A percentile compares a stretch with the other conserved stretches of the same genome.
These are phyloP conservation scores for Auricularia sp. DNA, from an alignment of 768 basidiomycete species.

Conservation along the genomic window DNA sequence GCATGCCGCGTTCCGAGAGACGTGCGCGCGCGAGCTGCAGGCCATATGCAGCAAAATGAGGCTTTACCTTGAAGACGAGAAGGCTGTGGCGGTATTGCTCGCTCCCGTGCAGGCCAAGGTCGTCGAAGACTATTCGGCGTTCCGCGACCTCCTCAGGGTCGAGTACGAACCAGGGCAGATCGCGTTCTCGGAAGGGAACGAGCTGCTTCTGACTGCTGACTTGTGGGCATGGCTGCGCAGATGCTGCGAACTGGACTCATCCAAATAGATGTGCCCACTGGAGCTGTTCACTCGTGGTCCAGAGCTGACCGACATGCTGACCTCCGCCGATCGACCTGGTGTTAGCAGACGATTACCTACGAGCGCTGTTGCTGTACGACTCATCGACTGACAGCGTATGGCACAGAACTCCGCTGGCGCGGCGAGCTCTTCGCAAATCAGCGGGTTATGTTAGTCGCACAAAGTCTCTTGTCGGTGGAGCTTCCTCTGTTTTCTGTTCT, in stretches of 20 bases:
- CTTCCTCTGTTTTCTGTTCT: too few relatives aligned
- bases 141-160: conserved; percentile 48
- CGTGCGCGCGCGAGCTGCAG: conserved; percentile 47
- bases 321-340: background rate
- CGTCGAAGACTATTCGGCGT: conserved; percentile 63
- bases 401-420: too few relatives aligned
- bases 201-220: background rate
- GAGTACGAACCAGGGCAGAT: conserved; percentile 21
- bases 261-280: background rate
- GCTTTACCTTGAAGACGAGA: conserved; percentile 72
- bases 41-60: conserved; percentile 48
- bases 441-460: too few relatives aligned
- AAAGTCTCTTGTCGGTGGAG: too few relatives aligned
- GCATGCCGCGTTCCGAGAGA: conserved; percentile 44
- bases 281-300: background rate
- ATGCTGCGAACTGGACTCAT: background rate
- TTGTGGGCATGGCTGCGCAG: background rate
- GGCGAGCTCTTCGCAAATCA: too few relatives aligned
- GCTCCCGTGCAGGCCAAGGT: conserved; percentile 68
- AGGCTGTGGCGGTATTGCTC: conserved; percentile 69
- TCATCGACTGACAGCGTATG: too few relatives aligned
- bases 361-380: too few relatives aligned
- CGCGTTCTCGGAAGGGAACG: background rate
- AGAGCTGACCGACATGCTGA: background rate
- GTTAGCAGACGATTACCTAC: too few relatives aligned